Evolutionary conservation across 495 filamentous ascomycete genomes (phyloP), one percentile per base, ranked within the genome.

Genomic region (Corynascus novoguineensis): DNA sequence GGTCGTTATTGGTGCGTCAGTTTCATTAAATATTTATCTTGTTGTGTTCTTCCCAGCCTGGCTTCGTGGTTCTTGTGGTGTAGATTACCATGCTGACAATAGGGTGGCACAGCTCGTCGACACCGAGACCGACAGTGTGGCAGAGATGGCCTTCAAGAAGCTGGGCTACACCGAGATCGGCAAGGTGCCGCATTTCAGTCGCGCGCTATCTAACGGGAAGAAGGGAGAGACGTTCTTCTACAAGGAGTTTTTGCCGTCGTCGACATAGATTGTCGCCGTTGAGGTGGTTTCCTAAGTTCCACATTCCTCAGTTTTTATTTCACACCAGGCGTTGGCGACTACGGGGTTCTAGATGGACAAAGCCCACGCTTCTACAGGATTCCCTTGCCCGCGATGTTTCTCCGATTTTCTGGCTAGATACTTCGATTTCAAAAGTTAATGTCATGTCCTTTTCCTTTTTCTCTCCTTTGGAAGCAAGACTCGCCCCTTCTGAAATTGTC

Each of bases 181-280:
- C 46, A 68, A 65, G 49, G 64, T 74, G 14, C 73, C 73, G 24
- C 60, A 61, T 14, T 75, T 71, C 50, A 68, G 64, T 32, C 63
- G 60, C 1, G 61, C 60, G 9, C 53, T 60, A 19, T 59, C 65
- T 8, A 64, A 56, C 14, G 65, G 62, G 44, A 61, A 64, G 27
- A 71, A 66, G 59, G 70, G 70, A 55, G 66, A 68, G 40, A 70
- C 70, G 0, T 71, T 74, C 44, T 75, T 73, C 53, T 75, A 73
- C 51, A 75, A 75, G 56, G 64, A 72, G 51, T 53, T 72, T n/a
- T 19, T 28, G 15, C 44, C 47, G 14, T 41, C 45, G 12, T 22
- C 47, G 4, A 22, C 47, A 44, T 51, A 50, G 12, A 24, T 12
- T 21, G 14, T 2, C n/a, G 37, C 10, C n/a, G 37, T n/a, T 4